These are phyloP conservation scores for Phytophthora megakarya DNA, from an alignment of 352 stramenopile species.

Conservation along the genomic window DNA sequence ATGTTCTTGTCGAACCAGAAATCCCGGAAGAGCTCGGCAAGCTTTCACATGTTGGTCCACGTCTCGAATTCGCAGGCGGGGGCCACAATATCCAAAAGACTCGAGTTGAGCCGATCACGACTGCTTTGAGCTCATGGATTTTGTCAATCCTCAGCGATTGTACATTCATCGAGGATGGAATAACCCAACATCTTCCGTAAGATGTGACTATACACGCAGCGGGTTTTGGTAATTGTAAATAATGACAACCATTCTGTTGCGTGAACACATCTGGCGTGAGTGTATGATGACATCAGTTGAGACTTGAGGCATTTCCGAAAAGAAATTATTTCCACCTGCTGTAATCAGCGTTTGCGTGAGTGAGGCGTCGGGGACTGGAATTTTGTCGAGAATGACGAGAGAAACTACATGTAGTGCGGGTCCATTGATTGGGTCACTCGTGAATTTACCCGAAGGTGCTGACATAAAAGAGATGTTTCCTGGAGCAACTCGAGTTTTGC, in stretches of 20 bases:
- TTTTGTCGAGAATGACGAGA: conserved; percentile 16
- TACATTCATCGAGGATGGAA: conserved; percentile 17
- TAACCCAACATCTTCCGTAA: conserved; percentile 29
- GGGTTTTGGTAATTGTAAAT: not conserved
- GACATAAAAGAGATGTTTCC: not conserved
- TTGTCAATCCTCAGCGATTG: conserved; percentile 18
- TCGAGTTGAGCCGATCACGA: conserved; percentile 37
- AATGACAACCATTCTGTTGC: not conserved
- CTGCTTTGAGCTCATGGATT: conserved; percentile 37
- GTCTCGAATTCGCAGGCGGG: conserved; percentile 47
- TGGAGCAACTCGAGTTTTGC: not conserved
- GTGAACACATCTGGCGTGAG: conserved; percentile 22
- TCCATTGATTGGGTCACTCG: not conserved
- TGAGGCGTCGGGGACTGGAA: conserved; percentile 11
- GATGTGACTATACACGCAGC: not conserved
- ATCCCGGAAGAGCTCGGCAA: conserved; percentile 48
- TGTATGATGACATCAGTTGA: conserved; percentile 12
- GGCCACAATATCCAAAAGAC: conserved; percentile 76
- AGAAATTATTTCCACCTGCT: conserved; percentile 1
- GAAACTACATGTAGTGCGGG: not conserved
- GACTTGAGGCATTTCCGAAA: not conserved
- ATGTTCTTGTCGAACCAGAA: conserved; percentile 48
- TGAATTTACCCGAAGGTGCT: no score
- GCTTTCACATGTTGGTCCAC: conserved; percentile 37
- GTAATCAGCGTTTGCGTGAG: conserved; percentile 25